phyloP scores from a whole-genome alignment of 148 eudicot species.

The Nepenthes mirabilis region DNA sequence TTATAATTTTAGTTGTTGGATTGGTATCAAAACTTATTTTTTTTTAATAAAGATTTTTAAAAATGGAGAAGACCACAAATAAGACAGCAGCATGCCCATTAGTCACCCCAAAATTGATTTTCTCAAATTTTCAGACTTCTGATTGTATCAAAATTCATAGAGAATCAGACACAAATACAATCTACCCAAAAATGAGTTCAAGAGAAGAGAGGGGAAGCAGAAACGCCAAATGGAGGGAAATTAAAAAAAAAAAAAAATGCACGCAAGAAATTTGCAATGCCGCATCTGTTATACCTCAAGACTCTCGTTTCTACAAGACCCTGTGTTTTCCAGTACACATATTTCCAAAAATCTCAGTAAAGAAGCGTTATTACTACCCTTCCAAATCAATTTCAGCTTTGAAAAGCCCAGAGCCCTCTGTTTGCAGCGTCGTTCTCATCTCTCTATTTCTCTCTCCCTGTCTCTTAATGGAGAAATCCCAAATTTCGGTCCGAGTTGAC shows the following conservation, averaged over 20 bases:
- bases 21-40: too few relatives aligned
- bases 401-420: background rate
- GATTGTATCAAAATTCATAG: too few relatives aligned
- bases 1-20: too few relatives aligned
- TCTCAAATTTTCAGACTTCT: too few relatives aligned
- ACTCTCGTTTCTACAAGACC: background rate
- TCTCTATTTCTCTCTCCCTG: background rate
- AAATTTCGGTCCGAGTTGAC: background rate
- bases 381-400: background rate
- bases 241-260: background rate
- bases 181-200: too few relatives aligned
- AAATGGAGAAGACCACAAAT: too few relatives aligned
- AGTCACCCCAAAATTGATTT: too few relatives aligned
- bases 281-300: background rate
- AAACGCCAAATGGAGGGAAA: constrained; percentile 7
- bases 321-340: background rate
- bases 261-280: background rate
- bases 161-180: too few relatives aligned
- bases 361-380: too few relatives aligned
- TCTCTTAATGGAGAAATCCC: constrained; percentile 1
- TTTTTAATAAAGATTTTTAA: too few relatives aligned
- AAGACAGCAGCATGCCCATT: too few relatives aligned
- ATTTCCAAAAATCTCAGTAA: background rate
- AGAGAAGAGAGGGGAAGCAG: background rate
- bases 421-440: too few relatives aligned